Evolutionary conservation across 352 stramenopile genomes (phyloP).

Genomic region (Phytophthora meadii): DNA sequence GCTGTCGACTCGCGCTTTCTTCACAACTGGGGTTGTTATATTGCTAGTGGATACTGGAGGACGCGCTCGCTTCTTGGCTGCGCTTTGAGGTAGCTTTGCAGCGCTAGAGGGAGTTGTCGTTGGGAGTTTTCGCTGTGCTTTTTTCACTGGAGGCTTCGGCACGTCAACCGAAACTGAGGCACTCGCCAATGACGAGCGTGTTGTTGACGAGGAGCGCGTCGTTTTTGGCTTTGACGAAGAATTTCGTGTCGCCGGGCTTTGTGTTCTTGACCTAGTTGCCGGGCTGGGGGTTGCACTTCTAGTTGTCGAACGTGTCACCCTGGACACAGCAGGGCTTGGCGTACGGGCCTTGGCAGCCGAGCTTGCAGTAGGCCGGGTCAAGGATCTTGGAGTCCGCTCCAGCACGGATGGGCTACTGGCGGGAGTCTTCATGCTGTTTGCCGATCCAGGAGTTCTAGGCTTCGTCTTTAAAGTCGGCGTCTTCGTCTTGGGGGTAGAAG

Average conservation of each 20-base stretch:
- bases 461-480: constrained; percentile 18
- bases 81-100: constrained; percentile 25
- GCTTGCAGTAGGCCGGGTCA: constrained; percentile 38
- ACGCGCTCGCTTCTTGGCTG: constrained; percentile 30
- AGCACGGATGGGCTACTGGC: constrained; percentile 17
- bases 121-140: constrained; percentile 20
- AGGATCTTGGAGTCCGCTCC: constrained; percentile 17
- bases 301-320: constrained; percentile 9
- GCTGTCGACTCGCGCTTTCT: constrained; percentile 28
- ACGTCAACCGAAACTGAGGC: constrained; percentile 27
- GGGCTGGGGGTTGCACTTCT: constrained; percentile 20
- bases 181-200: constrained; percentile 27
- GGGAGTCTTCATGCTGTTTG: constrained; percentile 22
- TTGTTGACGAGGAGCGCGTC: neutral
- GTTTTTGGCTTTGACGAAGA: constrained; percentile 6
- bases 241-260: constrained; percentile 21
- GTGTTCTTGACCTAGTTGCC: constrained; percentile 19
- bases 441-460: constrained; percentile 13
- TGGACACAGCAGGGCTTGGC: constrained; percentile 29
- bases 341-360: constrained; percentile 34
- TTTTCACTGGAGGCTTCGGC: constrained; percentile 24
- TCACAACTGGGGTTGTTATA: constrained; percentile 40
- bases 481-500: constrained; percentile 7
- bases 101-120: constrained; percentile 23
- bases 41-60: constrained; percentile 15